phyloP scores from a whole-genome alignment of 2,329 filamentous ascomycete species.

The Aspergillus hiratsukae region DNA sequence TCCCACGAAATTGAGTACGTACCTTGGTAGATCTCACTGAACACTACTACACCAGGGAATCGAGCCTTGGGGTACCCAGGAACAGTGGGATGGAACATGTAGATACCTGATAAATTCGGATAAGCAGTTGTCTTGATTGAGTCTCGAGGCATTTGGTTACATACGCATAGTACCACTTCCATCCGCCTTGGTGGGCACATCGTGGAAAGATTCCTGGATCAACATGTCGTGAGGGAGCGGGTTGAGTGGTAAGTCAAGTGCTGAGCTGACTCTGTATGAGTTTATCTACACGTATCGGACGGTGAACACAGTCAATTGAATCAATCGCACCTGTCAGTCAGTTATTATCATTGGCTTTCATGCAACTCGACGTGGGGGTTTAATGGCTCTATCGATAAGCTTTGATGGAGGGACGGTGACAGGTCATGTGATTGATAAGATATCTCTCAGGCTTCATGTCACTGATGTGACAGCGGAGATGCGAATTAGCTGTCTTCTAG shows the following conservation, averaged over 20 bases:
- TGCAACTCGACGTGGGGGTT: background rate
- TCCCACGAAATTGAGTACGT: constrained; percentile 11
- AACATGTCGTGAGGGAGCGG: constrained; percentile 25
- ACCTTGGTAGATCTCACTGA: constrained; percentile 97
- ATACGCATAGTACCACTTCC: constrained; percentile 37
- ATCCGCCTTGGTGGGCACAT: constrained; percentile 37
- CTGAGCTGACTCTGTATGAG: background rate
- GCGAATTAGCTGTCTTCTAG: background rate
- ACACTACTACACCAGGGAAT: constrained; percentile 83
- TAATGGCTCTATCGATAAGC: background rate
- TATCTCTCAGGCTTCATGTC: background rate
- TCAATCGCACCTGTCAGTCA: background rate
- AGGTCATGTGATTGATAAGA: background rate
- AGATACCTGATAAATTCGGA: constrained; percentile 61
- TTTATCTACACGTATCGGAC: background rate
- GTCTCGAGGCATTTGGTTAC: constrained; percentile 1
- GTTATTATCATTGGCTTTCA: background rate
- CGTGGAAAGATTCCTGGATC: constrained; percentile 32
- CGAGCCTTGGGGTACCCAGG: constrained; percentile 82
- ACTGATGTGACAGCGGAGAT: background rate
- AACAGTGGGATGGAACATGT: constrained; percentile 80
- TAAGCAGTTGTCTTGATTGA: background rate
- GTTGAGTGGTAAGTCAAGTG: background rate
- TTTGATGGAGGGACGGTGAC: background rate
- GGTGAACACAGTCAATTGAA: background rate